These are phyloP conservation scores for Neurospora tetraspora DNA, from an alignment of 495 filamentous ascomycete genomes.

Conservation along the genomic window DNA sequence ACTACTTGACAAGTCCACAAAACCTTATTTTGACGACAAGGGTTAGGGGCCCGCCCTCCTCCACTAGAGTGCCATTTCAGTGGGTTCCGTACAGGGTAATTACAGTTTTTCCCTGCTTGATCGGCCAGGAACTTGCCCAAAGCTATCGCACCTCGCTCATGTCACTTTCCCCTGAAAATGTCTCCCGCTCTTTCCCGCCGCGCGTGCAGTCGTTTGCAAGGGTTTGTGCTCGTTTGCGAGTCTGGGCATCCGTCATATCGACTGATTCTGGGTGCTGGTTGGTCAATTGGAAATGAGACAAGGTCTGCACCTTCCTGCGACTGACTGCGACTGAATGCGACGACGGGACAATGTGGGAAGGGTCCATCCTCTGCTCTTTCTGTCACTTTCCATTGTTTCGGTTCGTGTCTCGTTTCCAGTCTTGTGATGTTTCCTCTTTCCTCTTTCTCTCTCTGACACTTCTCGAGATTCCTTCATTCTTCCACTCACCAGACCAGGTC, in stretches of 20 bases:
- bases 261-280: not conserved
- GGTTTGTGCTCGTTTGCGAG: not conserved
- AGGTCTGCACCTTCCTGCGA: not conserved
- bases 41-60: not conserved
- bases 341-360: not conserved
- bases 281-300: not conserved
- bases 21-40: not conserved
- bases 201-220: not conserved
- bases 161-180: not conserved
- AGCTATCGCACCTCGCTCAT: not conserved
- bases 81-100: not conserved
- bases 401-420: not conserved
- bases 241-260: not conserved
- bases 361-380: not conserved
- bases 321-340: not conserved
- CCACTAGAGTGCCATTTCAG: not conserved
- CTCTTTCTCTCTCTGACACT: not conserved
- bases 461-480: not conserved
- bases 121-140: not conserved
- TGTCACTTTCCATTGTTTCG: not conserved
- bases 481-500: not conserved
- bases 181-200: not conserved
- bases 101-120: not conserved
- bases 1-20: not conserved
- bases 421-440: not conserved